phyloP scores from a whole-genome alignment of 306 rosid genomes.

The Geum urbanum region DNA sequence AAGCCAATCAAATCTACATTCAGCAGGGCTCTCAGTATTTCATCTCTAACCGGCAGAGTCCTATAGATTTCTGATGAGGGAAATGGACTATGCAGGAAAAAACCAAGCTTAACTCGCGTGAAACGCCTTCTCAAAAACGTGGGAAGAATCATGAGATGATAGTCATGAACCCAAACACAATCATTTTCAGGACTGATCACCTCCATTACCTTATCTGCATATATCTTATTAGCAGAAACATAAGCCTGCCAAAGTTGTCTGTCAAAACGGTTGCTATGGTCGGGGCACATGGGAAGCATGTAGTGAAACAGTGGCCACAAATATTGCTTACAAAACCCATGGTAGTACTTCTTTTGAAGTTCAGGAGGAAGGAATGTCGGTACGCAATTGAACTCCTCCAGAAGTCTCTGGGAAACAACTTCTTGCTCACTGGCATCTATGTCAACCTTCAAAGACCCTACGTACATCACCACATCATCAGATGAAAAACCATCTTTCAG shows the following conservation, averaged over 20 bases:
- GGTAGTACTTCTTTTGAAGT: slow-evolving; percentile 56
- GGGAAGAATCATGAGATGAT: slow-evolving; percentile 93
- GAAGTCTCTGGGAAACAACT: slow-evolving; percentile 51
- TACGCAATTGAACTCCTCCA: slow-evolving; percentile 71
- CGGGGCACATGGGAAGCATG: slow-evolving; percentile 74
- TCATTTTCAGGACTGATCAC: slow-evolving; percentile 66
- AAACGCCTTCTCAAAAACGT: slow-evolving; percentile 65
- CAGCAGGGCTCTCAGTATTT: slow-evolving; percentile 65
- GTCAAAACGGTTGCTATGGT: slow-evolving; percentile 60
- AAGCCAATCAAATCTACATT: slow-evolving; percentile 79
- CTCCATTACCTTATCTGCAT: slow-evolving; percentile 80
- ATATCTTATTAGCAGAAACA: slow-evolving; percentile 72
- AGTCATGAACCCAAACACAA: slow-evolving; percentile 89
- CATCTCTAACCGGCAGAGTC: slow-evolving; percentile 74
- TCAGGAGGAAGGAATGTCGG: slow-evolving; percentile 70
- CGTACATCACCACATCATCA: slow-evolving; percentile 49
- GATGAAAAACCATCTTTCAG: slow-evolving; percentile 61
- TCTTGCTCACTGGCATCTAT: slow-evolving; percentile 64
- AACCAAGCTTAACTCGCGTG: slow-evolving; percentile 65
- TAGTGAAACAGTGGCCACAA: slow-evolving; percentile 83
- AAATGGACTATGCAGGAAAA: slow-evolving; percentile 79
- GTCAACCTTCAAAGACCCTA: slow-evolving; percentile 65
- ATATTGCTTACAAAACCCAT: slow-evolving; percentile 82
- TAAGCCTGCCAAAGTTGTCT: slow-evolving; percentile 80
- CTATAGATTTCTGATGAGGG: slow-evolving; percentile 85